Base-by-base conservation (phyloP, 2,329 filamentous ascomycete genomes). In the Sordariomycetes sp. region DNA sequence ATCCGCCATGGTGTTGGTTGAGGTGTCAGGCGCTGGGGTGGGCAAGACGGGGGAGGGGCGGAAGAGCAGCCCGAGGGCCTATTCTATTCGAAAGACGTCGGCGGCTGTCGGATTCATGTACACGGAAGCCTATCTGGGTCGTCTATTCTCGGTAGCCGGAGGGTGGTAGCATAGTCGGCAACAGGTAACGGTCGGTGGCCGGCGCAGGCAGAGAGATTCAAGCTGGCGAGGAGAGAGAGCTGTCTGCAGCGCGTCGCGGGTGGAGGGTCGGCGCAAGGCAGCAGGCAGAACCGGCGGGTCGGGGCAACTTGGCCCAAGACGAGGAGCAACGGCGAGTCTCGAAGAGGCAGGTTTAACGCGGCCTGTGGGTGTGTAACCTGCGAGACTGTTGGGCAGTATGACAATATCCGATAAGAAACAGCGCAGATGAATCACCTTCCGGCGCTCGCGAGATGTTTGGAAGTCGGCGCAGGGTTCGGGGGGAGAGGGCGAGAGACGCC, bases 101-200 rank as follows among this genome's bases (percentile, higher is more conserved):
- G 65, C 65, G 59, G 65, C 65, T 61, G 64, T 67, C 58, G 63
- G 64, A 62, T 65, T 73, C 73, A 76, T 76, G 72, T 74, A 76
- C 67, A 68, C 68, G 65, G 67, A 59, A 60, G 58, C 50, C 48
- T 55, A 32, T 11, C 32, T 34, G 35, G 37, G 34, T 46, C 18
- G 28, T 57, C 55, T 57, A 57, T 34, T 22, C 16, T 46, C 55
- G 40, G 25, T 18, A 35, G 40, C 34, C 10, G 55, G 43, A 18
- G 22, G 43, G 18, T 34, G 8, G 18, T 20, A 37, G 16, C 24
- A 12, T 35, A 16, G 25, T 50, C 55, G 40, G 28, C 12, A 50
- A 34, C 20, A 34, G 24, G 43, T 34, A n/a, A 37, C 22, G 8
- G 18, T 14, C 20, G n/a, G 43, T 43, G 43, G 6, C 46, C 22